These are phyloP conservation scores for Piromyces finnis DNA, from an alignment of 192 early-diverging fungal species.

Conservation along the genomic window DNA sequence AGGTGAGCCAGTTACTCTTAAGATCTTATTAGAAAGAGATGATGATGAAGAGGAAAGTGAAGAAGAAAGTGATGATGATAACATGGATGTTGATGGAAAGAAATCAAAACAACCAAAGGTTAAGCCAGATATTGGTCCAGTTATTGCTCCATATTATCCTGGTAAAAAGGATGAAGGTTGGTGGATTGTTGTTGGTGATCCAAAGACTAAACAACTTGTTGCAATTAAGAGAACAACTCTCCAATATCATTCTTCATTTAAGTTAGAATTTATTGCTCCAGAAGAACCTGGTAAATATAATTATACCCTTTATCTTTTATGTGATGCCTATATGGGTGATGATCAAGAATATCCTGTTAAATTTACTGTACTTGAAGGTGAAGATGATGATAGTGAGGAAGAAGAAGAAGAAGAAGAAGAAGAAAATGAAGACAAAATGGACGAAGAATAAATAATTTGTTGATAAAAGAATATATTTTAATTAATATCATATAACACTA, in stretches of 20 bases:
- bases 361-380: constrained; percentile 15
- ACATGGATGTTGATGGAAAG: background rate
- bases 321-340: constrained; percentile 81
- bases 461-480: no score
- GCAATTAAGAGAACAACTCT: constrained; percentile 77
- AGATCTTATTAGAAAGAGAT: constrained; percentile 65
- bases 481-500: no score
- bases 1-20: constrained; percentile 45
- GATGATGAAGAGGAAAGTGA: constrained; percentile 35
- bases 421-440: background rate
- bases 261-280: constrained; percentile 74
- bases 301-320: constrained; percentile 78
- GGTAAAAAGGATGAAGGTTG: constrained; percentile 77
- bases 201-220: constrained; percentile 51
- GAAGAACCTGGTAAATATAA: constrained; percentile 32
- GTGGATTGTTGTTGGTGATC: constrained; percentile 91
- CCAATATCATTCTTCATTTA: constrained; percentile 33
- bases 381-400: background rate
- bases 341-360: constrained; percentile 73
- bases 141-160: constrained; percentile 87
- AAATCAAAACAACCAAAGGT: background rate
- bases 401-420: constrained; percentile 9
- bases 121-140: constrained; percentile 44
- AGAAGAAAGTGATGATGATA: constrained; percentile 1
- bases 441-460: no score